Conservation (phyloP, 1,139 yeast species). For the Meyerozyma sp. region DNA sequence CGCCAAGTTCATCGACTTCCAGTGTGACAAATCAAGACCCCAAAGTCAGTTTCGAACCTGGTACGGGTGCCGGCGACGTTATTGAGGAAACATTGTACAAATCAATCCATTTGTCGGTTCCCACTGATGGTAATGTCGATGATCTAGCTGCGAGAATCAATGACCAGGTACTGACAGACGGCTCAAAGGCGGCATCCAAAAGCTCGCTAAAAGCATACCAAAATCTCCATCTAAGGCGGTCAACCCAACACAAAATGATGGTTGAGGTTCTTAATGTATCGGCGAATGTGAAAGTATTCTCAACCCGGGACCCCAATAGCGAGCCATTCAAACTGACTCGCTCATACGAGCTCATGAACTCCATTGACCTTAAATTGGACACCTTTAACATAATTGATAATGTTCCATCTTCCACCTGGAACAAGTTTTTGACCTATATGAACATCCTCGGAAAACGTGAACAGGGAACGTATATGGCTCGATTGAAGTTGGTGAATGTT, state of each 20-base stretch:
- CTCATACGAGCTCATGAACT: slow-evolving; percentile 44
- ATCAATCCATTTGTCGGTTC: slow-evolving; percentile 66
- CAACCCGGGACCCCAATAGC: slow-evolving; percentile 43
- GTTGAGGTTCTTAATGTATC: slow-evolving; percentile 52
- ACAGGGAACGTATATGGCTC: slow-evolving; percentile 61
- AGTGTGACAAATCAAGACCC: neutral
- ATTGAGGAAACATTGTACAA: slow-evolving; percentile 67
- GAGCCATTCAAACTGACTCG: slow-evolving; percentile 17
- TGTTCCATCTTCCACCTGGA: slow-evolving; percentile 88
- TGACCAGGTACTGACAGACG: slow-evolving; percentile 29
- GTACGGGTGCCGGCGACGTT: slow-evolving; percentile 9
- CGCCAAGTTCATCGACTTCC: neutral
- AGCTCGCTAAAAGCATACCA: slow-evolving; percentile 17
- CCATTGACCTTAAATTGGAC: slow-evolving; percentile 39
- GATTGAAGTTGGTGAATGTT: slow-evolving; percentile 49
- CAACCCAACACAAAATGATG: slow-evolving; percentile 56
- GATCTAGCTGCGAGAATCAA: slow-evolving; percentile 51
- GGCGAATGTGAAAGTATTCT: slow-evolving; percentile 40
- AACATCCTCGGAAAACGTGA: slow-evolving; percentile 67
- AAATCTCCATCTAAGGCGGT: slow-evolving; percentile 57
- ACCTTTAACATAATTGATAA: slow-evolving; percentile 68
- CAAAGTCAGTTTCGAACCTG: neutral
- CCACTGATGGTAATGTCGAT: slow-evolving; percentile 44
- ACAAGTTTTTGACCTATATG: slow-evolving; percentile 71
- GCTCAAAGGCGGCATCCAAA: slow-evolving; percentile 2